Conservation (phyloP, 2,329 filamentous ascomycete species). For the Aspergillus aculeatus region DNA sequence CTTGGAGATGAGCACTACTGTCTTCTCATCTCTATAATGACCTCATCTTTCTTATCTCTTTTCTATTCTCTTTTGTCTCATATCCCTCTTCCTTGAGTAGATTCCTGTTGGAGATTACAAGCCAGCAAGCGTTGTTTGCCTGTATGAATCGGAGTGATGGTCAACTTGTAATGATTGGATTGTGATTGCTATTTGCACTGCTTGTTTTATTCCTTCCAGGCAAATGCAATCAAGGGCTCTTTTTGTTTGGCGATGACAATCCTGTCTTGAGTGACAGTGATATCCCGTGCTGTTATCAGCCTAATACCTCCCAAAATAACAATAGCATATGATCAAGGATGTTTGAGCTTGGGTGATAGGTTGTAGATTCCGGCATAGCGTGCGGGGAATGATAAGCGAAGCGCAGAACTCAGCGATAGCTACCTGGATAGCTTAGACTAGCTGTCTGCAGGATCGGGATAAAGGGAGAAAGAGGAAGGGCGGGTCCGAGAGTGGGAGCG, state of each 20-base stretch:
- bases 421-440: not conserved
- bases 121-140: slow-evolving; percentile 30
- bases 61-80: slow-evolving; percentile 26
- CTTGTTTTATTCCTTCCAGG: not conserved
- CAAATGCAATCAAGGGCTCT: not conserved
- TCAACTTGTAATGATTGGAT: slow-evolving; percentile 22
- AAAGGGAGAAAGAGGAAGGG: not conserved
- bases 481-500: not conserved
- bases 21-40: slow-evolving; percentile 10
- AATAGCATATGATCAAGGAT: not conserved
- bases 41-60: slow-evolving; percentile 23
- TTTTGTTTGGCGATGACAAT: not conserved
- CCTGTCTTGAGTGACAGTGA: not conserved
- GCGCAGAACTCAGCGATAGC: not conserved
- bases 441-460: not conserved
- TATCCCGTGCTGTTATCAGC: slow-evolving; percentile 1
- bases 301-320: slow-evolving; percentile 2
- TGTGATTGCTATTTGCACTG: not conserved
- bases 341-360: not conserved
- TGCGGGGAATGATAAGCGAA: not conserved
- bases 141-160: slow-evolving; percentile 24
- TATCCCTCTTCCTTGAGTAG: slow-evolving; percentile 16
- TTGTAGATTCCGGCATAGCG: not conserved
- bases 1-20: slow-evolving; percentile 63
- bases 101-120: slow-evolving; percentile 28